Base-by-base conservation (phyloP, 2,329 filamentous ascomycete species). In the Paecilomyces formosus region DNA sequence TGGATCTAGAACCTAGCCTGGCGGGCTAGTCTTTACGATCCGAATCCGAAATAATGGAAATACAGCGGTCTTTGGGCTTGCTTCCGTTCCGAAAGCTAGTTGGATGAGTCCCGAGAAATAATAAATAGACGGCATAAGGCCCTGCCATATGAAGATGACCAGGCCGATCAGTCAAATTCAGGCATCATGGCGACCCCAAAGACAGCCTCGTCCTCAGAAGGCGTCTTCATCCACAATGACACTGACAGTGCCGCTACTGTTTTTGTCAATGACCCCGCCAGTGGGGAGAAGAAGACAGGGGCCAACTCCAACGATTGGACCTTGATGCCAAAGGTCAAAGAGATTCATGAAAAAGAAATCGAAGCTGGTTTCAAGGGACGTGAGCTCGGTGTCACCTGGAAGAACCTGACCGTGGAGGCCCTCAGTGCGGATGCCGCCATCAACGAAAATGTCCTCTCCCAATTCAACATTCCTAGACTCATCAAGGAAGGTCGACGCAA, bases 371-470 rank as follows among this genome's bases (percentile, higher is more conserved):
- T 79, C 59, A 80, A 78, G 28, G 69, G 73, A 8, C 76, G 81
- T 39, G 74, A 80, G 64, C 77, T 88, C 2, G 87, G 87, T 24
- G 78, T 89, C 0, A 84, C 86, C 1, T 89, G 85, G 83, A 78
- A 82, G 62, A 78, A 85, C 57, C 75, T 89, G 53, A 87, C 78
- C 0, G 86, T 89, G 18, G 79, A 85, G 56, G 87, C 83, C 15
- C 75, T 83, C 68, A 81, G 82, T 28, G 75, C 85, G 13, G 83
- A 86, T 28, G 82, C 86, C 1, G 83, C 85, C 9, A 76, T 88
- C 31, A 85, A 88, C 62, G 86, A 89, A 64, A 84, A 88, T 55
- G 81, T 88, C 54, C 55, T 84, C 1, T 83, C 82, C 0, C 85
- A 83, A 62, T 83, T 81, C 74, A 84, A 83, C 66, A 70, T 86